Percentiles rank a stretch among this genome's conserved stretches.
phyloP scores from a whole-genome alignment of 768 basidiomycete genomes.

The Tephrocybe sp. region DNA sequence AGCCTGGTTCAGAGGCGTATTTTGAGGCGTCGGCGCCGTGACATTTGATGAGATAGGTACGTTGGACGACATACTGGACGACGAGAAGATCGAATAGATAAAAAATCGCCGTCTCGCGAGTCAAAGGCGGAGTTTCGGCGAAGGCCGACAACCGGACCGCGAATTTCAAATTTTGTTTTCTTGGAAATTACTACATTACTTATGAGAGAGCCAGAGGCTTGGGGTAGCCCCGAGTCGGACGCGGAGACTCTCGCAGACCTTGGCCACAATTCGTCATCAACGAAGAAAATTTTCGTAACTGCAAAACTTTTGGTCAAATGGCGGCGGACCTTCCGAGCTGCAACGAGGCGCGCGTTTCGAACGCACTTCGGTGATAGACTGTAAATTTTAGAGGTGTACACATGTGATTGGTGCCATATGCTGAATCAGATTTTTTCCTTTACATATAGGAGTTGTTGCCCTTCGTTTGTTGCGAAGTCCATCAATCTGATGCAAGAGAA shows the following conservation, averaged over 20 bases:
- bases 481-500: too few species aligned
- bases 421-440: too few species aligned
- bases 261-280: background rate
- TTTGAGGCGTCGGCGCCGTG: conserved; percentile 92
- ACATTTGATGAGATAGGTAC: conserved; percentile 64
- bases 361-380: background rate
- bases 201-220: too few species aligned
- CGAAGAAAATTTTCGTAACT: background rate
- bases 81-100: conserved; percentile 15
- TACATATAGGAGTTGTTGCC: too few species aligned
- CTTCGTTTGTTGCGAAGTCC: too few species aligned
- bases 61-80: conserved; percentile 61
- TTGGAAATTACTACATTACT: too few species aligned
- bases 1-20: conserved; percentile 83
- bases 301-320: background rate
- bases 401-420: too few species aligned
- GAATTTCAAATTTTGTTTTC: too few species aligned
- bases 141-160: conserved; percentile 5
- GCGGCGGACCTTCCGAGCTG: background rate
- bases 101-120: conserved; percentile 13
- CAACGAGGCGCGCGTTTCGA: background rate
- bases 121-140: conserved; percentile 20
- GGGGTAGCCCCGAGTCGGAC: background rate
- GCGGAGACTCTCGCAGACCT: background rate
- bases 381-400: too few species aligned